phyloP scores from a whole-genome alignment of 2,329 filamentous ascomycete species.

The Penicillium sp. region DNA sequence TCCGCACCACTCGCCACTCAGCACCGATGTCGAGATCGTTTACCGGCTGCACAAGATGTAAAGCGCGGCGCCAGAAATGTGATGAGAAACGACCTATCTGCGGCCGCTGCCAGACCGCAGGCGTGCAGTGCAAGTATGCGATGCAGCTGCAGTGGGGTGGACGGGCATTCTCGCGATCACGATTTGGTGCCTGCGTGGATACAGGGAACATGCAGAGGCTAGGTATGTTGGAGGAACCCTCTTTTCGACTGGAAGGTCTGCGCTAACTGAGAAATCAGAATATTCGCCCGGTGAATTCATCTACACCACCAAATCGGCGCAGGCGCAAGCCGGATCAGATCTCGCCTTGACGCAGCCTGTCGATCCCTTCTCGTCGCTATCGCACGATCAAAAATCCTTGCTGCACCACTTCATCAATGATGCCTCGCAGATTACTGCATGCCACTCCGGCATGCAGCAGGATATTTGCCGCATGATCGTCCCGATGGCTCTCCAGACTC shows the following conservation, averaged over 20 bases:
- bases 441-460: constrained; percentile 45
- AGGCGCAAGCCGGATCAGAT: constrained; percentile 20
- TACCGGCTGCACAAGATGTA: constrained; percentile 50
- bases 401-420: constrained; percentile 48
- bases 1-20: constrained; percentile 12
- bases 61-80: constrained; percentile 51
- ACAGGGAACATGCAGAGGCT: constrained; percentile 41
- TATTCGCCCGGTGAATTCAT: constrained; percentile 43
- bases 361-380: constrained; percentile 44
- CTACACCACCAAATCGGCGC: constrained; percentile 37
- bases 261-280: constrained; percentile 26
- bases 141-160: constrained; percentile 50
- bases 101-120: constrained; percentile 44
- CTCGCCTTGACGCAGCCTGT: constrained; percentile 34
- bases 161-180: constrained; percentile 45
- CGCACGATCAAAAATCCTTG: constrained; percentile 39
- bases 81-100: constrained; percentile 49
- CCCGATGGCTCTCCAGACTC: constrained; percentile 50
- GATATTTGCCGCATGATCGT: constrained; percentile 49
- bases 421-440: constrained; percentile 47
- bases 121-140: constrained; percentile 44
- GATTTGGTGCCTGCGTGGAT: constrained; percentile 42
- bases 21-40: constrained; percentile 46
- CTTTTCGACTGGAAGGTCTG: not conserved
- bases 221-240: constrained; percentile 25